Percentiles rank a stretch among this genome's conserved stretches.
phyloP scores from a whole-genome alignment of 1,139 yeast species.

The Geotrichum histeridarum region DNA sequence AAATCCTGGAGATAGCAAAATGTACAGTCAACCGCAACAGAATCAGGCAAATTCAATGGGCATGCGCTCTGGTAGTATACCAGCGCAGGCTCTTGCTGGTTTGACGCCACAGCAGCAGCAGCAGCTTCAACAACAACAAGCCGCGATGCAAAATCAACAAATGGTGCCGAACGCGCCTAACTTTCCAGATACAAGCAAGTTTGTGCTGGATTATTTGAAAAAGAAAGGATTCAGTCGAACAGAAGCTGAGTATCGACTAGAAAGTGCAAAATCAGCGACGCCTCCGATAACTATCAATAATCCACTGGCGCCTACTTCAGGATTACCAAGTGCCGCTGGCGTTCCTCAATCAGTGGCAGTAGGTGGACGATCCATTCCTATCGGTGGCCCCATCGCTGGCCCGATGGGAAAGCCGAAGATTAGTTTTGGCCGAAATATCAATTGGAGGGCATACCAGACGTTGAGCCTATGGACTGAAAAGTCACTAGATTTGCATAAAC shows the following conservation, averaged over 20 bases:
- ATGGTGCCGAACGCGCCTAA: neutral
- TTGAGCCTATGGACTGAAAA: conserved; percentile 86
- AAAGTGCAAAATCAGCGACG: conserved; percentile 67
- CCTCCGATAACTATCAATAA: conserved; percentile 38
- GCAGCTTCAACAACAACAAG: conserved; percentile 11
- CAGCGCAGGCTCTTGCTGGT: neutral
- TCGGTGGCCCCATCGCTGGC: conserved; percentile 37
- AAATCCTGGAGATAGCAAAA: conserved; percentile 2
- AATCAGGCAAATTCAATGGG: neutral
- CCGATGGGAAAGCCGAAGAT: neutral
- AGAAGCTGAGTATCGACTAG: conserved; percentile 89
- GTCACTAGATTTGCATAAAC: conserved; percentile 85
- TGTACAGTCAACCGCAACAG: conserved; percentile 3
- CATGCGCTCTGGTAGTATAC: neutral
- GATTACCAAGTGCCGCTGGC: conserved; percentile 4
- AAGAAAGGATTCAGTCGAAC: conserved; percentile 93
- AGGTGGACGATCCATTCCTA: conserved; percentile 14
- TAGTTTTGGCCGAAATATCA: neutral
- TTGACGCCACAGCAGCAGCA: conserved; percentile 1
- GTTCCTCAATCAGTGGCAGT: conserved; percentile 6
- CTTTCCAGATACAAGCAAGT: conserved; percentile 16
- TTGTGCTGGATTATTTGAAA: conserved; percentile 79
- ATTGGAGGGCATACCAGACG: conserved; percentile 63
- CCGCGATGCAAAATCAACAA: conserved; percentile 6
- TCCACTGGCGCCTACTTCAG: neutral